Conservation (phyloP, 208 protist species). For the Borovskyia barvae region DNA sequence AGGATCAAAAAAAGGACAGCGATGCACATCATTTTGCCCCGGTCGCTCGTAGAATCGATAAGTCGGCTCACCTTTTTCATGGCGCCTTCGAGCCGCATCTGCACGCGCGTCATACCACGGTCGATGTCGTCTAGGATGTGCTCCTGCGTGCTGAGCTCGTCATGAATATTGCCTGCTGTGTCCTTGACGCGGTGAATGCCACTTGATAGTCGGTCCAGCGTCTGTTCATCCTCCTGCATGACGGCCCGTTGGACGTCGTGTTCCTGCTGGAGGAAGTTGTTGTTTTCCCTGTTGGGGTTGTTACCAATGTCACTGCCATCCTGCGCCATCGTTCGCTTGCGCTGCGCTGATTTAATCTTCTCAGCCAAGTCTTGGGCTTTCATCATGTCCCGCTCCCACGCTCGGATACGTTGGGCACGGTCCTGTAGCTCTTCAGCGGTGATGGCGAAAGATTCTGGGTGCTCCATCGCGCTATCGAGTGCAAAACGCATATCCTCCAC, state of each 20-base stretch:
- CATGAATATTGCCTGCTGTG: slow-evolving; percentile 66
- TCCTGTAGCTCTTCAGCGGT: slow-evolving; percentile 67
- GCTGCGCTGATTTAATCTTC: slow-evolving; percentile 46
- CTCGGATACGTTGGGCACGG: slow-evolving; percentile 56
- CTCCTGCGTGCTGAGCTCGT: slow-evolving; percentile 84
- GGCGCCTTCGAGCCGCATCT: slow-evolving; percentile 64
- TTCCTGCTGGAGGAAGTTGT: slow-evolving; percentile 68
- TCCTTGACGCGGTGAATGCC: slow-evolving; percentile 70
- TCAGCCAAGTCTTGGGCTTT: slow-evolving; percentile 57
- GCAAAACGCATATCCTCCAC: slow-evolving; percentile 82
- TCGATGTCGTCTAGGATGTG: slow-evolving; percentile 79
- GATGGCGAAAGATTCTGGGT: slow-evolving; percentile 76
- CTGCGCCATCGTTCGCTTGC: slow-evolving; percentile 28
- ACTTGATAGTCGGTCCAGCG: slow-evolving; percentile 62
- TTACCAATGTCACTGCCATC: slow-evolving; percentile 13
- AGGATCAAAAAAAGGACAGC: slow-evolving; percentile 70
- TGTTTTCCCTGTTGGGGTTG: slow-evolving; percentile 43
- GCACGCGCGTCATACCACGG: slow-evolving; percentile 63
- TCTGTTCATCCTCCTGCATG: slow-evolving; percentile 66
- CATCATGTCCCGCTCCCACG: slow-evolving; percentile 75
- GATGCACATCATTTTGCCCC: slow-evolving; percentile 79
- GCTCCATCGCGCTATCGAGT: slow-evolving; percentile 73
- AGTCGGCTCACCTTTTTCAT: slow-evolving; percentile 76
- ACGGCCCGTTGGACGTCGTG: slow-evolving; percentile 56
- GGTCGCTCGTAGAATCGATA: slow-evolving; percentile 76